Evolutionary conservation across 2,329 filamentous ascomycete species (phyloP).

Genomic region (Arachnomyces sp.): DNA sequence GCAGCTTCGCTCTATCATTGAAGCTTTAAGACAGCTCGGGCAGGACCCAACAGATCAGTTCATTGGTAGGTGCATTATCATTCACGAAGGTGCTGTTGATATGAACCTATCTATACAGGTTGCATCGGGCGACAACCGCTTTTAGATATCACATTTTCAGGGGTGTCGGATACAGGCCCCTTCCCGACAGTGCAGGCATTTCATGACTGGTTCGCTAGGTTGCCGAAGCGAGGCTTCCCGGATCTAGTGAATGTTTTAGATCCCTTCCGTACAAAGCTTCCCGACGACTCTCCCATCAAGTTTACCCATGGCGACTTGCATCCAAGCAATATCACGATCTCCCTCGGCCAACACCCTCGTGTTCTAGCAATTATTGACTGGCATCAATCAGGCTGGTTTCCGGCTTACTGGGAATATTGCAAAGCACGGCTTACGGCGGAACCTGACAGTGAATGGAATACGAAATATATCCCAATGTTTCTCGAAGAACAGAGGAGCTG

Average conservation of each 20-base stretch:
- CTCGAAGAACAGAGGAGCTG: too few relatives aligned
- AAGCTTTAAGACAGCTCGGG: slow-evolving; percentile 13
- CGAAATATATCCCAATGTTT: slow-evolving; percentile 23
- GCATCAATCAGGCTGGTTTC: slow-evolving; percentile 24
- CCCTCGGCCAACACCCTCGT: slow-evolving; percentile 14
- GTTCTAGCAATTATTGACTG: slow-evolving; percentile 22
- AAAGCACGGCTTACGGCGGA: slow-evolving; percentile 19
- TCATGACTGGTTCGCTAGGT: slow-evolving; percentile 25
- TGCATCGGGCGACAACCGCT: too few relatives aligned
- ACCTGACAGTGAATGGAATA: slow-evolving; percentile 21
- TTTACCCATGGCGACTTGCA: slow-evolving; percentile 19
- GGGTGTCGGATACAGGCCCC: too few relatives aligned
- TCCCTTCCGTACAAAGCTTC: slow-evolving; percentile 22
- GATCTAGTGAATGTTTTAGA: slow-evolving; percentile 20
- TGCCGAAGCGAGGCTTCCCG: slow-evolving; percentile 14
- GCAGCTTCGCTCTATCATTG: slow-evolving; percentile 14
- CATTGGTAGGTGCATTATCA: too few relatives aligned
- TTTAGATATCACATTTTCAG: too few relatives aligned
- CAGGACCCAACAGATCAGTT: slow-evolving; percentile 15
- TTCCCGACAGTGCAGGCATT: slow-evolving; percentile 23
- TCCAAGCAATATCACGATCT: slow-evolving; percentile 18
- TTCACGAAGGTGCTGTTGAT: too few relatives aligned
- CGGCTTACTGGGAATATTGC: slow-evolving; percentile 26
- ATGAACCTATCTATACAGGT: too few relatives aligned
- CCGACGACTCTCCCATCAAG: slow-evolving; percentile 23